phyloP scores from a whole-genome alignment of 1,284 basidiomycete genomes.

The Cryptococcus jaspeensis region DNA sequence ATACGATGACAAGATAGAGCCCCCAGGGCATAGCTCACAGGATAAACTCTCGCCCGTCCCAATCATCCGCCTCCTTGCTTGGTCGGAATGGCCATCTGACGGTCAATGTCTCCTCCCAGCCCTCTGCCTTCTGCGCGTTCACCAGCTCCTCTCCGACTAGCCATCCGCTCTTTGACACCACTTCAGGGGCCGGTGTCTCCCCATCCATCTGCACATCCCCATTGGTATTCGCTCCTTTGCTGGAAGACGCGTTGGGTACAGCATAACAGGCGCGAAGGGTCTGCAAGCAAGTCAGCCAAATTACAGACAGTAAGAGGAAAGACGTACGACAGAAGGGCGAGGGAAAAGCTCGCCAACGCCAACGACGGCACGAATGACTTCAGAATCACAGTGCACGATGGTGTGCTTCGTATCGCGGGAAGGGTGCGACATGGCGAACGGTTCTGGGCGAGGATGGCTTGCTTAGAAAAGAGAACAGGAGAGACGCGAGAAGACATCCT shows the following conservation, averaged over 20 bases:
- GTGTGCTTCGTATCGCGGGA: conserved; percentile 29
- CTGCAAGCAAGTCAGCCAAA: conserved; percentile 12
- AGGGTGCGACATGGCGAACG: conserved; percentile 14
- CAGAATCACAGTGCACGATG: conserved; percentile 41
- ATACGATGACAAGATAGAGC: not conserved
- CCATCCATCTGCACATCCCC: conserved; percentile 12
- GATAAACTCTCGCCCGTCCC: conserved; percentile 86
- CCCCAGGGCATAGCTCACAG: conserved; percentile 61
- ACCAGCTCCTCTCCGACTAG: conserved; percentile 79
- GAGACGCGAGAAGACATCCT: not conserved
- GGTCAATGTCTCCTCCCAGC: conserved; percentile 61
- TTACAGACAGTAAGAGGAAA: not conserved
- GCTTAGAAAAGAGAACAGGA: not conserved
- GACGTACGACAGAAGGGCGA: conserved; percentile 34
- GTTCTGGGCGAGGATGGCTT: not conserved
- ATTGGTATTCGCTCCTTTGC: conserved; percentile 7
- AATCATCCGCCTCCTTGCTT: conserved; percentile 68
- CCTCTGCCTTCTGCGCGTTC: conserved; percentile 66
- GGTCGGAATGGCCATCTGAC: conserved; percentile 83
- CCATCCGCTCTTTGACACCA: conserved; percentile 63
- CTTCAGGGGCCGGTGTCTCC: conserved; percentile 3
- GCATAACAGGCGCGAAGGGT: conserved; percentile 36
- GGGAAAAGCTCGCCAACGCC: conserved; percentile 40
- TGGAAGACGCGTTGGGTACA: conserved; percentile 21
- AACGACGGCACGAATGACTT: conserved; percentile 32